phyloP scores from a whole-genome alignment of 1,284 basidiomycete genomes.

The Cutaneotrichosporon mucoides region DNA sequence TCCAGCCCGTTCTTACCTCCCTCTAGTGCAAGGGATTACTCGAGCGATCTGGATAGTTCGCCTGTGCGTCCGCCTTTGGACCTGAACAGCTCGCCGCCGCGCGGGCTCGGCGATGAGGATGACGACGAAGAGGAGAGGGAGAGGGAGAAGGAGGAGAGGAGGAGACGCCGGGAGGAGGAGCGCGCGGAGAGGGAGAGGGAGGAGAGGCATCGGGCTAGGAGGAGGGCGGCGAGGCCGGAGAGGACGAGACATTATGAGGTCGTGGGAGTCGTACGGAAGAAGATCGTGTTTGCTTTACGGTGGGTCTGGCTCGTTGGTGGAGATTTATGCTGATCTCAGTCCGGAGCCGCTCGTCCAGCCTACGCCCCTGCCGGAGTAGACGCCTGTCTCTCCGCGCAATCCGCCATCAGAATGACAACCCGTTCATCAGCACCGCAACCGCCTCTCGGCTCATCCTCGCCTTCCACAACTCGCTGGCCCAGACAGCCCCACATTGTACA shows the following conservation, averaged over 20 bases:
- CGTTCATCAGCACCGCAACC: no score
- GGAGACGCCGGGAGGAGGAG: slow-evolving; percentile 2
- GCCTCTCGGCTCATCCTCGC: no score
- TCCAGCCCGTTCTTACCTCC: no score
- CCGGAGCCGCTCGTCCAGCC: slow-evolving; percentile 49
- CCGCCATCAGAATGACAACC: no score
- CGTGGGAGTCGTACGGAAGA: slow-evolving; percentile 45
- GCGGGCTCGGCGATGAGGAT: slow-evolving; percentile 14
- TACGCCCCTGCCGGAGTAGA: slow-evolving; percentile 39
- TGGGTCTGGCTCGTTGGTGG: no score
- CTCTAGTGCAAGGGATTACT: slow-evolving; percentile 34
- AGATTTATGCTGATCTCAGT: slow-evolving; percentile 17
- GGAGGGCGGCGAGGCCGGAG: slow-evolving; percentile 16
- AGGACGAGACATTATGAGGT: slow-evolving; percentile 47
- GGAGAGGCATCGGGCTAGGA: not conserved
- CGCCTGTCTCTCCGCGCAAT: no score
- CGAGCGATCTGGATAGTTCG: slow-evolving; percentile 23
- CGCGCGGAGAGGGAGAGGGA: slow-evolving; percentile 14
- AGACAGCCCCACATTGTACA: no score
- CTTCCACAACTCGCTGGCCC: no score
- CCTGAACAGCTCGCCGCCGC: slow-evolving; percentile 48
- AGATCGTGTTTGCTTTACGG: slow-evolving; percentile 47
- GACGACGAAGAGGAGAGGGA: slow-evolving; percentile 21
- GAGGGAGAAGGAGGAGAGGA: slow-evolving; percentile 12
- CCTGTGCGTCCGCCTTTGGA: no score